A percentile compares a stretch with the other conserved stretches of the same genome.
Conservation (phyloP, 257 asterid species). For the Solanum pimpinellifolium region DNA sequence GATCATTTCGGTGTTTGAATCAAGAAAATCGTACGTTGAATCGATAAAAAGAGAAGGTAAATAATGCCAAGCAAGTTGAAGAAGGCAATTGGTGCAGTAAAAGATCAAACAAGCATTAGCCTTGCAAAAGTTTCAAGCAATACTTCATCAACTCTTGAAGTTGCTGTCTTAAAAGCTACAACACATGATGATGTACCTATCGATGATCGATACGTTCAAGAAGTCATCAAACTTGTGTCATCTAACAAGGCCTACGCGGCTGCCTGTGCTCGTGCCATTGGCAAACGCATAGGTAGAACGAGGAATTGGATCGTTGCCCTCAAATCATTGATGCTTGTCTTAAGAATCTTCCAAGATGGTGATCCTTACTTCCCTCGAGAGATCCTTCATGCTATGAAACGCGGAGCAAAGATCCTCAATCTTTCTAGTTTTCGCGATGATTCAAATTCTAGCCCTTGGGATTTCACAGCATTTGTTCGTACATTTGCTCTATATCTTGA, state of each 20-base stretch:
- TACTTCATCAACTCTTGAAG: slow-evolving; percentile 50
- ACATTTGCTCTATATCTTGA: slow-evolving; percentile 72
- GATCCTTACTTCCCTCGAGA: slow-evolving; percentile 93
- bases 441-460: slow-evolving; percentile 78
- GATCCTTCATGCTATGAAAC: slow-evolving; percentile 79
- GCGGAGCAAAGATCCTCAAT: slow-evolving; percentile 72
- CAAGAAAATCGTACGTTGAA: background rate
- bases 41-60: background rate
- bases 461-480: slow-evolving; percentile 67
- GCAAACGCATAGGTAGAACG: slow-evolving; percentile 78
- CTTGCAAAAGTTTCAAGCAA: slow-evolving; percentile 68
- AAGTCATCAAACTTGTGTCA: slow-evolving; percentile 50
- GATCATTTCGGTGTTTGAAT: background rate
- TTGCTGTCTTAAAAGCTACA: slow-evolving; percentile 68
- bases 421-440: slow-evolving; percentile 70
- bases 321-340: slow-evolving; percentile 62
- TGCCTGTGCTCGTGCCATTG: slow-evolving; percentile 67
- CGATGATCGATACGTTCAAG: slow-evolving; percentile 48
- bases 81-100: slow-evolving; percentile 77
- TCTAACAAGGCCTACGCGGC: slow-evolving; percentile 57
- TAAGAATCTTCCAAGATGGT: slow-evolving; percentile 73
- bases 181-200: slow-evolving; percentile 69
- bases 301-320: slow-evolving; percentile 83
- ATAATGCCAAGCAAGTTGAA: slow-evolving; percentile 80
- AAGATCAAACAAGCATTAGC: slow-evolving; percentile 85